These are phyloP conservation scores for Ananas comosus DNA, from an alignment of 176 grass and related monocot species.

Conservation along the genomic window DNA sequence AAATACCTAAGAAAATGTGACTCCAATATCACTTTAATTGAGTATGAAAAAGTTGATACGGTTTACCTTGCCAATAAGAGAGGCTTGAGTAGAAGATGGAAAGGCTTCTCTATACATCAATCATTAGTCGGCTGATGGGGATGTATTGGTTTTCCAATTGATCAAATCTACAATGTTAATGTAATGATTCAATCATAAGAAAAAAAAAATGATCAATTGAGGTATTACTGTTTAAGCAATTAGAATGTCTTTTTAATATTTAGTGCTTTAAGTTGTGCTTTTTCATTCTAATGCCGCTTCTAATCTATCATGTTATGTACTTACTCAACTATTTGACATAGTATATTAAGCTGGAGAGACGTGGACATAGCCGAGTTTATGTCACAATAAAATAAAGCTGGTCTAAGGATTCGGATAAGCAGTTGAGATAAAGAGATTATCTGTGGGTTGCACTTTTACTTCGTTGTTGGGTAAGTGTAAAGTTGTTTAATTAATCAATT, in stretches of 20 bases:
- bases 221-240: neutral
- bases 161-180: constrained; percentile 31
- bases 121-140: constrained; percentile 69
- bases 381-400: too few relatives aligned
- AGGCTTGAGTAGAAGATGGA: constrained; percentile 61
- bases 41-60: constrained; percentile 17
- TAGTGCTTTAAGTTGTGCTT: too few relatives aligned
- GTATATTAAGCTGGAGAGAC: neutral
- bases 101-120: constrained; percentile 54
- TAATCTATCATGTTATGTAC: too few relatives aligned
- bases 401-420: too few relatives aligned
- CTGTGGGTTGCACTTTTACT: too few relatives aligned
- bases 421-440: too few relatives aligned
- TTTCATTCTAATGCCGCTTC: too few relatives aligned
- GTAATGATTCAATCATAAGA: constrained; percentile 20
- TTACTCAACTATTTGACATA: neutral
- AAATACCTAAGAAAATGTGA: constrained; percentile 48
- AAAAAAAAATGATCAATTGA: neutral
- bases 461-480: too few relatives aligned
- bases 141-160: constrained; percentile 61
- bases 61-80: constrained; percentile 41
- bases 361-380: too few relatives aligned
- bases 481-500: too few relatives aligned
- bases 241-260: neutral
- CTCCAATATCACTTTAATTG: constrained; percentile 24